Percentiles rank a stretch among this genome's conserved stretches.
Evolutionary conservation across 140 eudicot species (phyloP).

Genomic region (Flaveria floridana): DNA sequence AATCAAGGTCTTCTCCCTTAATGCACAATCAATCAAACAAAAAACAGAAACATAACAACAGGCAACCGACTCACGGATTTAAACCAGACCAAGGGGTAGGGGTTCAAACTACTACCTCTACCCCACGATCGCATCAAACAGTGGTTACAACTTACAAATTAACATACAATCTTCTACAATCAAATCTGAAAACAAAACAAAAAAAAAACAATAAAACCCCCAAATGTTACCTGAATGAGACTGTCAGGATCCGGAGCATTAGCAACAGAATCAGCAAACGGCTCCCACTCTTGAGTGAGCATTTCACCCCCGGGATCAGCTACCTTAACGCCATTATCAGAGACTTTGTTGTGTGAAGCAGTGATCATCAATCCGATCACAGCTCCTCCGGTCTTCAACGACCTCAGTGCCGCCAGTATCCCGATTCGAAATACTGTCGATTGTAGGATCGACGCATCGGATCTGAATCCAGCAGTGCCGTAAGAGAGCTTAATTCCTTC

Average conservation of each 20-base stretch:
- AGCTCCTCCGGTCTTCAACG: conserved; percentile 50
- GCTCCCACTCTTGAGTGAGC: conserved; percentile 87
- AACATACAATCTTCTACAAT: neutral
- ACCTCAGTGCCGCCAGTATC: conserved; percentile 74
- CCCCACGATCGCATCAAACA: too few species aligned
- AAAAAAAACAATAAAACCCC: neutral
- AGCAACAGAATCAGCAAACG: conserved; percentile 82
- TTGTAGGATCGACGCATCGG: conserved; percentile 64
- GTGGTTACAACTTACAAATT: neutral
- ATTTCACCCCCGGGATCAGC: conserved; percentile 88
- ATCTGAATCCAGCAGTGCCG: conserved; percentile 92
- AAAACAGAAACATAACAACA: too few species aligned
- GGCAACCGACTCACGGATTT: too few species aligned
- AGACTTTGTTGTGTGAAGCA: conserved; percentile 80
- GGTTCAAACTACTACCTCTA: too few species aligned
- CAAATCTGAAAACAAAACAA: neutral
- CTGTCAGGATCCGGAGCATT: conserved; percentile 57
- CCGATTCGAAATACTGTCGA: conserved; percentile 78
- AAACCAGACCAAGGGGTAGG: too few species aligned
- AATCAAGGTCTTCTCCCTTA: neutral
- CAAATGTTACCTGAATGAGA: conserved; percentile 49
- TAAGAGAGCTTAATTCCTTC: conserved; percentile 65
- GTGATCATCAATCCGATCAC: conserved; percentile 88
- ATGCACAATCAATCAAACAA: neutral
- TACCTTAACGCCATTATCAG: conserved; percentile 82